phyloP scores from a whole-genome alignment of 441 rosid species.

The Aleurites moluccanus region DNA sequence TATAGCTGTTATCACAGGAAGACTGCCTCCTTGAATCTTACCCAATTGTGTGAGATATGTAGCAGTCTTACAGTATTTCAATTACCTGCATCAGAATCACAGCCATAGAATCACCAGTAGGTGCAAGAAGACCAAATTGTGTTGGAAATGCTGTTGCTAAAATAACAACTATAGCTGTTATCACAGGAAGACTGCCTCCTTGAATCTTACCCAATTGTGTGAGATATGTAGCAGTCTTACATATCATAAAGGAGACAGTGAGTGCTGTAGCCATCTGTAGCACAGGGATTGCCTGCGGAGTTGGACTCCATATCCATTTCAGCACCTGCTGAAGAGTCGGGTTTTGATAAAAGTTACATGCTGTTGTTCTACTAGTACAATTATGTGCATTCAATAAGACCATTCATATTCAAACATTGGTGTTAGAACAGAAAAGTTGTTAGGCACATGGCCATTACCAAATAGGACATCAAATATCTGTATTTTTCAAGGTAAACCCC shows the following conservation, averaged over 20 bases:
- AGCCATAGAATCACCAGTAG: conserved; percentile 79
- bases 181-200: conserved; percentile 67
- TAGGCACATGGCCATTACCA: background rate
- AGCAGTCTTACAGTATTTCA: conserved; percentile 51
- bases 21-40: conserved; percentile 63
- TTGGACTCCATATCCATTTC: conserved; percentile 30
- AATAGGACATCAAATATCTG: background rate
- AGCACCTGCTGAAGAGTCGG: conserved; percentile 37
- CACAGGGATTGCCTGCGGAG: conserved; percentile 42
- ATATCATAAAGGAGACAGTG: conserved; percentile 59
- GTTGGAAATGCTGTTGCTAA: conserved; percentile 70
- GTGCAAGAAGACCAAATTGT: conserved; percentile 63
- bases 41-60: conserved; percentile 36
- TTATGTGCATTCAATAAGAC: background rate
- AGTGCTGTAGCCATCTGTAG: conserved; percentile 55
- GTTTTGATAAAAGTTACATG: conserved; percentile 9
- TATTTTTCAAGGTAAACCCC: background rate
- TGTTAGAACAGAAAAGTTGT: background rate
- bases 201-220: conserved; percentile 45
- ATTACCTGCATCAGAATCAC: conserved; percentile 79
- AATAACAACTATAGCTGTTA: conserved; percentile 57
- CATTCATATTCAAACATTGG: background rate
- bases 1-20: conserved; percentile 64
- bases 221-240: conserved; percentile 53
- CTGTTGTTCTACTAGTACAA: background rate